A percentile compares a stretch with the other conserved stretches of the same genome.
phyloP scores from a whole-genome alignment of 2,329 filamentous ascomycete genomes.

The Cladorrhinum sp. region DNA sequence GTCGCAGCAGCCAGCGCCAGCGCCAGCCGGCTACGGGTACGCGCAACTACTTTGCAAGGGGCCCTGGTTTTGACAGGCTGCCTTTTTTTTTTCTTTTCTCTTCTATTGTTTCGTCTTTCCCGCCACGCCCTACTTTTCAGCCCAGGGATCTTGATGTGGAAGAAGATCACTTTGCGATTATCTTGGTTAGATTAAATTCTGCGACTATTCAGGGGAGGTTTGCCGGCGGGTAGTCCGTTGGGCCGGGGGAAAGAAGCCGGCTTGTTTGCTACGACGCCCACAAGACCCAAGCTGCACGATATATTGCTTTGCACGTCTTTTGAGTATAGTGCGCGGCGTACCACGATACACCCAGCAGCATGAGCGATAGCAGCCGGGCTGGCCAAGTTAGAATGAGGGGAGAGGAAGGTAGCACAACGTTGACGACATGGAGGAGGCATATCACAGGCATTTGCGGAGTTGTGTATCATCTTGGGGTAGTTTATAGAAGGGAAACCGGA shows the following conservation, averaged over 20 bases:
- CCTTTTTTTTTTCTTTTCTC: background rate
- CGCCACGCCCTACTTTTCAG: background rate
- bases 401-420: background rate
- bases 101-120: background rate
- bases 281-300: background rate
- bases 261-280: background rate
- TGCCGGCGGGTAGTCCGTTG: background rate
- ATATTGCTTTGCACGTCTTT: background rate
- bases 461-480: background rate
- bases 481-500: background rate
- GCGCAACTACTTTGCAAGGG: background rate
- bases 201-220: no score
- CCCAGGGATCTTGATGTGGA: background rate
- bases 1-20: slow-evolving; percentile 12
- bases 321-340: background rate
- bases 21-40: background rate
- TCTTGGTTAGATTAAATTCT: background rate
- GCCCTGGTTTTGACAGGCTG: background rate
- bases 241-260: background rate
- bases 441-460: background rate
- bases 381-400: background rate
- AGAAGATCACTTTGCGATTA: background rate
- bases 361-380: background rate
- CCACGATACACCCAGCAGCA: no score
- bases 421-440: background rate